phyloP scores from a whole-genome alignment of 345 rosid species.

The Turnera subulata region DNA sequence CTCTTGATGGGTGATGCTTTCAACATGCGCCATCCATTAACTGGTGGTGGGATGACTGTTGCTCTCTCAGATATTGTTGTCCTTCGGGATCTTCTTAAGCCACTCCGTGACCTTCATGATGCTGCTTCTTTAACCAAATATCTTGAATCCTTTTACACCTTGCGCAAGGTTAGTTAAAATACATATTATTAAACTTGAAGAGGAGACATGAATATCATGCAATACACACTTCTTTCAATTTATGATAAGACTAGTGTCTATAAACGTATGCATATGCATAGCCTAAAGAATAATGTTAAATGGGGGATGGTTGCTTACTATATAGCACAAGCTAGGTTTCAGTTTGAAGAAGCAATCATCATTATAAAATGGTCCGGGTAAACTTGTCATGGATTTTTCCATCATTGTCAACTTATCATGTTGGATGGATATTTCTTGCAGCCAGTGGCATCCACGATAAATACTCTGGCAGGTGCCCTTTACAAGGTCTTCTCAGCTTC shows the following conservation, averaged over 20 bases:
- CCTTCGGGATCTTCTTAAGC: slow-evolving; percentile 19
- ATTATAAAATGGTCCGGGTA: too few species aligned
- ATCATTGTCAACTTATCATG: not conserved
- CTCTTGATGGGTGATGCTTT: slow-evolving; percentile 21
- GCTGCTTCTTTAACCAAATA: slow-evolving; percentile 11
- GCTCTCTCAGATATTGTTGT: slow-evolving; percentile 16
- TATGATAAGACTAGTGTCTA: too few species aligned
- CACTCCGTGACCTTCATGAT: slow-evolving; percentile 14
- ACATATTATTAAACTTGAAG: not conserved
- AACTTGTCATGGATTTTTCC: too few species aligned
- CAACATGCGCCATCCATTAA: slow-evolving; percentile 25
- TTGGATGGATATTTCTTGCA: slow-evolving; percentile 10
- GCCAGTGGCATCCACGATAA: slow-evolving; percentile 24
- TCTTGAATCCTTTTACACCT: slow-evolving; percentile 20
- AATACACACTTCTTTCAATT: too few species aligned
- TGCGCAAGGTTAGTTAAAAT: slow-evolving; percentile 16
- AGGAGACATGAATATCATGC: too few species aligned
- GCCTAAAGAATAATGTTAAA: too few species aligned
- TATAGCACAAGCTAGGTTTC: too few species aligned
- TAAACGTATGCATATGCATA: too few species aligned
- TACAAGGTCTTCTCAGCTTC: too few species aligned
- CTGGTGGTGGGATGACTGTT: slow-evolving; percentile 25
- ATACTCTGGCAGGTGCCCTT: too few species aligned
- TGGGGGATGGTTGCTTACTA: too few species aligned
- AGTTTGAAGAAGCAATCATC: too few species aligned